Evolutionary conservation across 352 stramenopile genomes (phyloP).

Genomic region (Phytophthora sansomeana): DNA sequence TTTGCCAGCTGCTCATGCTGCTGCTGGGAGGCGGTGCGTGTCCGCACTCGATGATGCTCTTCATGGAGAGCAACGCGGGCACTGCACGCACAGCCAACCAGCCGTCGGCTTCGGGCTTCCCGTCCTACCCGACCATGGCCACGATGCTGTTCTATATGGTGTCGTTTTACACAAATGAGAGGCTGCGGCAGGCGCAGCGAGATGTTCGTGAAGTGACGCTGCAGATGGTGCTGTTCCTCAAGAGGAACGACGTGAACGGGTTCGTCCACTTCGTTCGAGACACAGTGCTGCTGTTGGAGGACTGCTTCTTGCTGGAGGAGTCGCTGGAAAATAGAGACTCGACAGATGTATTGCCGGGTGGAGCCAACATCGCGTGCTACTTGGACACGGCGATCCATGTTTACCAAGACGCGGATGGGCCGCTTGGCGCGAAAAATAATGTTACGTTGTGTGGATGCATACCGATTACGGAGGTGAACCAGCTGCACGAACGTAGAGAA

Average conservation of each 20-base stretch:
- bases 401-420: conserved; percentile 67
- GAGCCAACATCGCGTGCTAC: conserved; percentile 53
- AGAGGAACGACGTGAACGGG: conserved; percentile 58
- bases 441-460: conserved; percentile 59
- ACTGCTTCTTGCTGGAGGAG: conserved; percentile 67
- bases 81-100: not conserved
- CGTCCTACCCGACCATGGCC: conserved; percentile 56
- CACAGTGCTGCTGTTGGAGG: conserved; percentile 58
- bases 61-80: conserved; percentile 44
- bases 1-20: conserved; percentile 65
- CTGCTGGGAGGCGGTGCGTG: conserved; percentile 56
- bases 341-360: conserved; percentile 24
- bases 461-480: conserved; percentile 32
- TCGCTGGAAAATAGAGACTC: conserved; percentile 42
- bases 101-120: conserved; percentile 28
- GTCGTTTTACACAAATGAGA: conserved; percentile 66
- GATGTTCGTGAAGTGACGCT: conserved; percentile 59
- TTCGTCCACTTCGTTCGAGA: conserved; percentile 78
- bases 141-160: conserved; percentile 83
- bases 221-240: conserved; percentile 63
- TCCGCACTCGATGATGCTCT: conserved; percentile 69
- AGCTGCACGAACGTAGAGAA: conserved; percentile 43
- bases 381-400: conserved; percentile 69
- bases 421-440: conserved; percentile 44
- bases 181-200: conserved; percentile 44